Evolutionary conservation across 2,329 filamentous ascomycete species (phyloP).

Genomic region (Diplocarpon rosae): DNA sequence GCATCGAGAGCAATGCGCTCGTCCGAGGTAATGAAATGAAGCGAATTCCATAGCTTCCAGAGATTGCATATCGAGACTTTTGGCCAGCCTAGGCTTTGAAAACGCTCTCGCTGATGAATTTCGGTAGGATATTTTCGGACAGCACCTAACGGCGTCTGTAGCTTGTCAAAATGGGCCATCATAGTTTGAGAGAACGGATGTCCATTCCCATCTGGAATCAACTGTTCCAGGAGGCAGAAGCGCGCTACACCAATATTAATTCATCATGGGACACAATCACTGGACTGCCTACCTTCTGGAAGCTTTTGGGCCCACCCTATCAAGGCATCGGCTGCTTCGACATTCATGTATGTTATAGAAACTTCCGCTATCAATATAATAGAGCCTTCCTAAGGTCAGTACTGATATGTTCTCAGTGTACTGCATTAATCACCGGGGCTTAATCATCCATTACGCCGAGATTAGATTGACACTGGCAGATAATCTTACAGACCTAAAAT

Average conservation of each 20-base stretch:
- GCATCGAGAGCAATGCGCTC: slow-evolving; percentile 53
- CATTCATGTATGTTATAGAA: slow-evolving; percentile 83
- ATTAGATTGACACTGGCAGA: too few species aligned
- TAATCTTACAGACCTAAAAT: too few species aligned
- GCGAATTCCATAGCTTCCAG: slow-evolving; percentile 73
- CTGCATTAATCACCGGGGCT: neutral
- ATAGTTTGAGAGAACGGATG: slow-evolving; percentile 84
- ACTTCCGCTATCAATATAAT: slow-evolving; percentile 83
- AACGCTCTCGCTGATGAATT: slow-evolving; percentile 56
- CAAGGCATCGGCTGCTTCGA: slow-evolving; percentile 58
- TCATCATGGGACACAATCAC: neutral
- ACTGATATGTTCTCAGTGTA: neutral
- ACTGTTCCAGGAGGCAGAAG: slow-evolving; percentile 81
- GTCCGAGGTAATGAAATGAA: slow-evolving; percentile 48
- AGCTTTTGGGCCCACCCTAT: slow-evolving; percentile 68
- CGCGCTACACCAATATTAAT: slow-evolving; percentile 41
- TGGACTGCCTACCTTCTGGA: slow-evolving; percentile 43
- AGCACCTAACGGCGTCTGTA: slow-evolving; percentile 67
- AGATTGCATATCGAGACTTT: slow-evolving; percentile 53
- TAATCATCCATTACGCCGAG: too few species aligned
- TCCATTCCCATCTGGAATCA: slow-evolving; percentile 62
- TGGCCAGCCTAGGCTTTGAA: slow-evolving; percentile 57
- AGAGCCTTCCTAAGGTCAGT: slow-evolving; percentile 18
- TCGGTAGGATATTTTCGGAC: slow-evolving; percentile 59
- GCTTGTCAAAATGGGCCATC: slow-evolving; percentile 71